These are phyloP conservation scores for Berkeleyomyces basicola DNA, from an alignment of 2,329 filamentous ascomycete genomes.

Conservation along the genomic window DNA sequence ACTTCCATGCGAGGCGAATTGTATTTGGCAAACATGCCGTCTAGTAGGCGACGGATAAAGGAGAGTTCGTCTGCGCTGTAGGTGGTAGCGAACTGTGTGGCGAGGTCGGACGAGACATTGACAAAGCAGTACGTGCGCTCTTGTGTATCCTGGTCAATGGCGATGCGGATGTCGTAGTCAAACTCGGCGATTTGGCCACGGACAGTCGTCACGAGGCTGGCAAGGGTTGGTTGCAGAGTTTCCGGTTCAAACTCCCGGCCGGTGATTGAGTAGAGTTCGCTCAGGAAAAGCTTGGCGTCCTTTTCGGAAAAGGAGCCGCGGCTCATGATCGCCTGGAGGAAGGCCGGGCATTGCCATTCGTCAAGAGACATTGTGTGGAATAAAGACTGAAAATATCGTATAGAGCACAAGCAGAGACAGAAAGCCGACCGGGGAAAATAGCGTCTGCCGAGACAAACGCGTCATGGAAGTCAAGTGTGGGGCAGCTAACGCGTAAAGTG, in stretches of 20 bases:
- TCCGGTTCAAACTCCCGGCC: constrained; percentile 31
- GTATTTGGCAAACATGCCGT: constrained; percentile 80
- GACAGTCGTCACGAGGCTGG: constrained; percentile 50
- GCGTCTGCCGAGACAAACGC: neutral
- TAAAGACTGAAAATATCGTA: neutral
- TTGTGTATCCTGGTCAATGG: constrained; percentile 48
- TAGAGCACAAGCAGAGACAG: neutral
- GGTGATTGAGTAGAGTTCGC: constrained; percentile 52
- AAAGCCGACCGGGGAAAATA: neutral
- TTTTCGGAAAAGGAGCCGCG: constrained; percentile 60
- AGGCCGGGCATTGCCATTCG: constrained; percentile 46
- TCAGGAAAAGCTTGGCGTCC: constrained; percentile 57
- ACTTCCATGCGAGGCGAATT: constrained; percentile 69
- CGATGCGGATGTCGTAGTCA: constrained; percentile 73
- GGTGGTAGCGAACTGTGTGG: constrained; percentile 75
- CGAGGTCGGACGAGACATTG: constrained; percentile 69
- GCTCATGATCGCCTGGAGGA: constrained; percentile 75
- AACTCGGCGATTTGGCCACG: constrained; percentile 60
- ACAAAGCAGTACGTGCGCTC: constrained; percentile 66
- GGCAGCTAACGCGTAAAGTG: neutral
- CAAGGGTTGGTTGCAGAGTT: constrained; percentile 52
- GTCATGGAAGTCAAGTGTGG: neutral
- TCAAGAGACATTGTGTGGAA: neutral
- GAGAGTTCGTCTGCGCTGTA: constrained; percentile 71
- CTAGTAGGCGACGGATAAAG: constrained; percentile 74